These are phyloP conservation scores for Canavalia gladiata DNA, from an alignment of 306 rosid species.

Conservation along the genomic window DNA sequence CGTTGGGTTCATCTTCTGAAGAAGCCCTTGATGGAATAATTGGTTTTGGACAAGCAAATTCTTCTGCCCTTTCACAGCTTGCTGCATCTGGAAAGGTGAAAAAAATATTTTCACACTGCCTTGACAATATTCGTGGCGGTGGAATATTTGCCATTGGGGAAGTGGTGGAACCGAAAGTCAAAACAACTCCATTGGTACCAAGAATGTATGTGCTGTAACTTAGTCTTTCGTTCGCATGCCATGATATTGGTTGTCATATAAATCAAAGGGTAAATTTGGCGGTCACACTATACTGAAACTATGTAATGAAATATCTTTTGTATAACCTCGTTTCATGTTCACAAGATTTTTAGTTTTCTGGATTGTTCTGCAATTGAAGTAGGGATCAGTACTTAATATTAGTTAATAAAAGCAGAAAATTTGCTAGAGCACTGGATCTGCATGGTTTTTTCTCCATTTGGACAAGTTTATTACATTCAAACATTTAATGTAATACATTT, in stretches of 20 bases:
- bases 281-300: conserved; percentile 25
- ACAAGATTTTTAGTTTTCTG: neutral
- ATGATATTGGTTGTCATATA: conserved; percentile 40
- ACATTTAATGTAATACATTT: neutral
- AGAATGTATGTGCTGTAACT: conserved; percentile 70
- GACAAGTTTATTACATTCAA: neutral
- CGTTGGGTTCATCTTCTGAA: conserved; percentile 61
- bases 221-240: conserved; percentile 37
- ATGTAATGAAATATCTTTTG: conserved; percentile 15
- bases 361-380: conserved; percentile 32
- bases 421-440: conserved; percentile 7
- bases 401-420: conserved; percentile 11
- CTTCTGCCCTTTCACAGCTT: conserved; percentile 92
- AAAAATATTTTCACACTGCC: conserved; percentile 91
- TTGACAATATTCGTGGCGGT: conserved; percentile 83
- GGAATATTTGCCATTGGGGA: conserved; percentile 98
- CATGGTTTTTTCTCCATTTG: neutral
- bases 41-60: conserved; percentile 98
- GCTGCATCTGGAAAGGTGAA: conserved; percentile 87
- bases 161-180: conserved; percentile 87
- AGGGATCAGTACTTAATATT: conserved; percentile 13
- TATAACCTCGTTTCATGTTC: conserved; percentile 30
- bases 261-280: conserved; percentile 31
- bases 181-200: conserved; percentile 75
- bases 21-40: conserved; percentile 88